Evolutionary conservation across 2,329 filamentous ascomycete species (phyloP), one percentile per base, ranked within the genome.

Genomic region (Incumbomyces lentus): DNA sequence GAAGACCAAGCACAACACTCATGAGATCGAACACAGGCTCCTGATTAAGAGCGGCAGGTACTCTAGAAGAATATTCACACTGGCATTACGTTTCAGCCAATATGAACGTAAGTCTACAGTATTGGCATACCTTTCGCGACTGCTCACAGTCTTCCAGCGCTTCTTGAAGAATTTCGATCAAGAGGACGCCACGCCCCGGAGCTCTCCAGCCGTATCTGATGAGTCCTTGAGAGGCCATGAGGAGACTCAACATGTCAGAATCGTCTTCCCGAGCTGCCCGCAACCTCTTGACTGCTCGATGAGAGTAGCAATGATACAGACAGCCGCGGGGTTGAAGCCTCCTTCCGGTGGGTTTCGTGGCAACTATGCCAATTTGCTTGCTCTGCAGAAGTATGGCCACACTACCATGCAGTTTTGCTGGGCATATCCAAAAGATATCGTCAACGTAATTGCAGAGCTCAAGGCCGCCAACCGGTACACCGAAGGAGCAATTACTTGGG

Each of bases 311-410:
- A 18, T 46, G 14, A 33, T 49, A 12, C 47, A 46, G 32, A 49
- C 47, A 12, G 47, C 47, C 11, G 40, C 40, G n/a, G 46, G 47
- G 14, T 29, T 49, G 11, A 50, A 40, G 22, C 40, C 44, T 14
- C 44, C 48, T 12, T 50, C 48, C 44, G 48, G 48, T 30, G 48
- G 48, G n/a, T 50, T 47, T 22, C 31, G 44, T 35, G 38, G 43
- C 16, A 50, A 50, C 40, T 46, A 44, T n/a, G 39, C 40, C 22
- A 40, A 29, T 22, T 40, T 50, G 11, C 37, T 47, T 17, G 41
- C 45, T 30, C 35, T 50, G 31, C 17, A 37, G n/a, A 38, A 39
- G n/a, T 39, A 46, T 5, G 44, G 44, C 13, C 48, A 50, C 19
- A 32, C 17, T 12, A 44, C 40, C 17, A 36, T 36, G 37, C 48